Evolutionary conservation across 345 rosid species (phyloP).

Genomic region (Alliaria petiolata): DNA sequence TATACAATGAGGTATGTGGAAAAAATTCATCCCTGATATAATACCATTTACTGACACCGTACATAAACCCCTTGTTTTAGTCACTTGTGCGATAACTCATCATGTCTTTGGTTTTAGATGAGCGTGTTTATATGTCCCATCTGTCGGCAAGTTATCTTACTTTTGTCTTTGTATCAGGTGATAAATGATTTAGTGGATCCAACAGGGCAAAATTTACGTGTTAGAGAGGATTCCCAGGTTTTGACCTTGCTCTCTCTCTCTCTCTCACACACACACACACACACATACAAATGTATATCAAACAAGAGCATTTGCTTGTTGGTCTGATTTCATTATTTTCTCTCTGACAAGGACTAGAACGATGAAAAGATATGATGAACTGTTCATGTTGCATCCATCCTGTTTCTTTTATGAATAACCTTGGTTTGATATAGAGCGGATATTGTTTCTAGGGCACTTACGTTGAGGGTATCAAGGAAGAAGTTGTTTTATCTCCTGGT

Average conservation of each 20-base stretch:
- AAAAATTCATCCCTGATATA: background rate
- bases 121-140: background rate
- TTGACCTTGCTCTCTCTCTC: background rate
- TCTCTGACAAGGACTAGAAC: background rate
- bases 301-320: conserved; percentile 1
- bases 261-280: background rate
- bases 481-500: conserved; percentile 98
- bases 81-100: conserved; percentile 1
- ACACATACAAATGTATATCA: background rate
- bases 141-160: conserved; percentile 1
- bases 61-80: background rate
- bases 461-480: conserved; percentile 96
- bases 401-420: background rate
- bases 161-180: conserved; percentile 58
- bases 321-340: background rate
- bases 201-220: conserved; percentile 96
- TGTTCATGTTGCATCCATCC: background rate
- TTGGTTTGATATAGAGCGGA: conserved; percentile 9
- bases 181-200: conserved; percentile 99
- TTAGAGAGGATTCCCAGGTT: conserved; percentile 99
- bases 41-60: background rate
- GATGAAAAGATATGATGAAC: conserved; percentile 5
- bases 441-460: conserved; percentile 61
- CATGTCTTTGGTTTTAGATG: background rate
- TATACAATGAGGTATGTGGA: conserved; percentile 90